phyloP scores from a whole-genome alignment of 768 basidiomycete genomes.

The Mycena pura region DNA sequence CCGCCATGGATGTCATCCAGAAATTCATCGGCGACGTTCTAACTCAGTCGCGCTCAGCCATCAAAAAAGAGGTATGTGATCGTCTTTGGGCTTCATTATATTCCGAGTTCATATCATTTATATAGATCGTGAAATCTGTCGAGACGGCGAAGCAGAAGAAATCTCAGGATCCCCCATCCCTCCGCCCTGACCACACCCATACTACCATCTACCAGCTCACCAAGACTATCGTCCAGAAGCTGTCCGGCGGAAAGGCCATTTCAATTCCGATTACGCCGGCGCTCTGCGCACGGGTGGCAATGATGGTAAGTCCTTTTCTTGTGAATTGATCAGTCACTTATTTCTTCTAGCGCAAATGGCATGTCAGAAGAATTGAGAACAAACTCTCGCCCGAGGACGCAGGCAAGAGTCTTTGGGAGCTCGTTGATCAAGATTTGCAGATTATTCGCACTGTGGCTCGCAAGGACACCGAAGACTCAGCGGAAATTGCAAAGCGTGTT shows the following conservation, averaged over 20 bases:
- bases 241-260: conserved; percentile 1
- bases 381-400: background rate
- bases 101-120: background rate
- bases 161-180: background rate
- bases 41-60: background rate
- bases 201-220: conserved; percentile 6
- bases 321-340: background rate
- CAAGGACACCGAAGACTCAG: background rate
- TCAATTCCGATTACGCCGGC: conserved; percentile 3
- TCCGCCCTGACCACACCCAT: background rate
- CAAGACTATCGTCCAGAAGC: conserved; percentile 1
- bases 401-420: background rate
- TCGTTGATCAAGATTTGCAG: background rate
- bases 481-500: background rate
- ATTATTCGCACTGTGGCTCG: background rate
- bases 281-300: background rate
- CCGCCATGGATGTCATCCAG: background rate
- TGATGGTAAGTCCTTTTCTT: background rate
- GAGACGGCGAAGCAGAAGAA: background rate
- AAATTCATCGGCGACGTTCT: background rate
- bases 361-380: background rate
- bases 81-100: background rate
- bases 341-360: conserved; percentile 1
- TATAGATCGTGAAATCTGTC: background rate
- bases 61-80: conserved; percentile 12